Percentiles rank a stretch among this genome's conserved stretches.
Evolutionary conservation across 108 stramenopile genomes (phyloP).

Genomic region (Skeletonema tropicum): DNA sequence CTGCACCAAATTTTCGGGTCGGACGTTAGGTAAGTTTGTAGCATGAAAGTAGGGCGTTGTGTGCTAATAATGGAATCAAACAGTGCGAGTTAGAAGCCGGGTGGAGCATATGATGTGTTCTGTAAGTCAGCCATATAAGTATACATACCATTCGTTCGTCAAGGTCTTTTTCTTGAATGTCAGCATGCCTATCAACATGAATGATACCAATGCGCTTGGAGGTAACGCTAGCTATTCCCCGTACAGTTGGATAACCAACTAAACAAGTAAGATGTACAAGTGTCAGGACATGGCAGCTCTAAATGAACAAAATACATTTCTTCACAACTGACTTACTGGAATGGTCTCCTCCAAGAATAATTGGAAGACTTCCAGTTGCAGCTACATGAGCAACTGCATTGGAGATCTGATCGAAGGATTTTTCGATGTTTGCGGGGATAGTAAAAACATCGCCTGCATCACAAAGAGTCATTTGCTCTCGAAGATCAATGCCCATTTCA

Average conservation of each 20-base stretch:
- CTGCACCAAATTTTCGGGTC: constrained; percentile 82
- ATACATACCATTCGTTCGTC: constrained; percentile 63
- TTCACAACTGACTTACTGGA: not conserved
- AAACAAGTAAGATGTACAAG: no score
- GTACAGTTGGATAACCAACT: constrained; percentile 79
- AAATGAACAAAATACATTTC: no score
- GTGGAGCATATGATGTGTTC: no score
- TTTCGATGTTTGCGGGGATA: constrained; percentile 88
- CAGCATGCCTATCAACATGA: constrained; percentile 88
- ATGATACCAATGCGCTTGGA: constrained; percentile 87
- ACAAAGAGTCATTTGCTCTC: constrained; percentile 70
- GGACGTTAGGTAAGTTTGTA: constrained; percentile 85
- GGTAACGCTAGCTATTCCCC: constrained; percentile 78
- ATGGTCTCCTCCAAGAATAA: constrained; percentile 69
- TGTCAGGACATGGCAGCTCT: not conserved
- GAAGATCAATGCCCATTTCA: constrained; percentile 82
- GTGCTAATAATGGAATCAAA: constrained; percentile 40
- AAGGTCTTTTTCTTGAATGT: constrained; percentile 87
- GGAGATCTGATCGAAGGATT: constrained; percentile 84
- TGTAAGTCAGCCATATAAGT: no score
- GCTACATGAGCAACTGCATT: constrained; percentile 84
- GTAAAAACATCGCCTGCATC: constrained; percentile 68
- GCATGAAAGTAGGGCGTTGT: constrained; percentile 91
- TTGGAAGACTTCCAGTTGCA: constrained; percentile 71
- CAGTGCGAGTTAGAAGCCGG: no score